Conservation (phyloP, 495 filamentous ascomycete species). For the Hyaloscypha hepaticicola region DNA sequence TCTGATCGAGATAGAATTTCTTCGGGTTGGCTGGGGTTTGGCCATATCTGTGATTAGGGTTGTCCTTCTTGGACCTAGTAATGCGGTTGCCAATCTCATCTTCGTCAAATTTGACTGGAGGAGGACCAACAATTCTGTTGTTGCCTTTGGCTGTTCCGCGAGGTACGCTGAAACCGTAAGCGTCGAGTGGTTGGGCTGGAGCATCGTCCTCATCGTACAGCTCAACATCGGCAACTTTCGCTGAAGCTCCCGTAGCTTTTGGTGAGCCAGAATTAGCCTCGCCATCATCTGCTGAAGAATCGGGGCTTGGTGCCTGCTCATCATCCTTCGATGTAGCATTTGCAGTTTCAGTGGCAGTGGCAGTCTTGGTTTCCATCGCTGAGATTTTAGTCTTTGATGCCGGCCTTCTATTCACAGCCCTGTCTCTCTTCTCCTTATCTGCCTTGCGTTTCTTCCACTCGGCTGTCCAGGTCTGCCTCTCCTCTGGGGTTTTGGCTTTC, state of each 20-base stretch:
- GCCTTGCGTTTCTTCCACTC: not conserved
- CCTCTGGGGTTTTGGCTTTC: conserved; percentile 3
- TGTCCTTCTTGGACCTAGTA: conserved; percentile 14
- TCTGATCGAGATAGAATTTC: conserved; percentile 23
- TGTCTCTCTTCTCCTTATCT: not conserved
- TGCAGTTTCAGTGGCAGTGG: not conserved
- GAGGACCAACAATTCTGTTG: conserved; percentile 20
- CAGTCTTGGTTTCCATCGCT: no score
- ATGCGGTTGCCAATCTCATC: conserved; percentile 27
- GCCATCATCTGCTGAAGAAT: not conserved
- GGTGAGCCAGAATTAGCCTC: not conserved
- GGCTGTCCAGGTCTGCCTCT: not conserved
- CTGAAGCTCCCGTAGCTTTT: not conserved
- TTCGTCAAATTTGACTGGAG: conserved; percentile 16
- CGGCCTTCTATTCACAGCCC: not conserved
- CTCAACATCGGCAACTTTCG: not conserved
- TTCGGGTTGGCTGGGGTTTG: conserved; percentile 23
- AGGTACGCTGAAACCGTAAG: conserved; percentile 19
- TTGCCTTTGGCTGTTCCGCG: conserved; percentile 7
- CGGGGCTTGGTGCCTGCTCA: not conserved
- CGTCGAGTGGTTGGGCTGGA: conserved; percentile 3
- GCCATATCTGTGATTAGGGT: conserved; percentile 13
- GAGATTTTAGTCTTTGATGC: no score
- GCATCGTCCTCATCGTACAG: not conserved
- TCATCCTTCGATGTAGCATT: not conserved